phyloP scores from a whole-genome alignment of 345 rosid species.

The Gossypium sturtianum region DNA sequence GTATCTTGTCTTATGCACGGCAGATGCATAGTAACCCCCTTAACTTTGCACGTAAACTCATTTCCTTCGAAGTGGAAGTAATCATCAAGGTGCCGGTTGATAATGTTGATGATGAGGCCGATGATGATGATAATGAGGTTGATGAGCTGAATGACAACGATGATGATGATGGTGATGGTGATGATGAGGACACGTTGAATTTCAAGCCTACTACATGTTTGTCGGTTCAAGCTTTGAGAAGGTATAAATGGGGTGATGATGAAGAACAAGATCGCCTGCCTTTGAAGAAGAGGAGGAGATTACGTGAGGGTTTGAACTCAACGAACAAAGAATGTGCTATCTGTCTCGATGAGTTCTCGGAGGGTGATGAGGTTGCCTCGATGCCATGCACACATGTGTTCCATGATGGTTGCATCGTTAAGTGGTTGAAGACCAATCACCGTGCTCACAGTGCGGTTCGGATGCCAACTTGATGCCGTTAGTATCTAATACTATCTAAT shows the following conservation, averaged over 20 bases:
- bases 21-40: background rate
- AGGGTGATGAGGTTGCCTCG: background rate
- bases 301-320: background rate
- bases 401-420: background rate
- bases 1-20: background rate
- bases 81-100: background rate
- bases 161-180: background rate
- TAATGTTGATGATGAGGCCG: background rate
- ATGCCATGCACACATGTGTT: slow-evolving; percentile 3
- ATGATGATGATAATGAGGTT: background rate
- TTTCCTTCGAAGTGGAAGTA: background rate
- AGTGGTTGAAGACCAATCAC: background rate
- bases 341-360: background rate
- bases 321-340: background rate
- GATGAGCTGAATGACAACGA: background rate
- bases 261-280: background rate
- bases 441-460: too few species aligned
- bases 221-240: background rate
- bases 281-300: background rate
- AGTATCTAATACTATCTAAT: too few species aligned
- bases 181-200: background rate
- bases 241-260: background rate
- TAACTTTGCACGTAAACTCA: background rate
- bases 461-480: background rate
- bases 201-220: background rate